Base-by-base conservation (phyloP, 192 early-diverging fungal species). In the Glomus cerebriforme region DNA sequence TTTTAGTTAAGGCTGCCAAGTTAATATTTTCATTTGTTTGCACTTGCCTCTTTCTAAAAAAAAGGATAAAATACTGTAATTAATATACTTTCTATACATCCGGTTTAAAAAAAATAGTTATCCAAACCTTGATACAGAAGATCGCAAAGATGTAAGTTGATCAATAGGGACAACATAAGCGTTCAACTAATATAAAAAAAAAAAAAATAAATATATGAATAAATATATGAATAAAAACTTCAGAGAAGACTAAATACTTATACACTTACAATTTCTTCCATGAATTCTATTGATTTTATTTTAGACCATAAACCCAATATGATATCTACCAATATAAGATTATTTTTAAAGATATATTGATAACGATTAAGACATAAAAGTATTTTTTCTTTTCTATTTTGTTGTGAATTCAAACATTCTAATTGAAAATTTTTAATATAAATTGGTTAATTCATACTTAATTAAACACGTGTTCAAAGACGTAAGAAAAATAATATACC, bases 321-420 rank as follows among this genome's bases (percentile, higher is more conserved):
- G 1, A 77, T 45, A 37, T 77, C 62, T n/a, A 66, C 43, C 39
- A 77, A 34, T 10, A 77, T 7, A 27, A 43, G n/a, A 66, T 77
- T 62, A 32, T 66, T 60, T 4, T 47, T 17, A 24, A 77, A 77
- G 22, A 47, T 66, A 45, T 26, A 7, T 67, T 47, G 15, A 66
- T 77, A 37, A 8, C 13, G 59, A 31, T 66, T 27, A 27, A 77
- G 45, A 67, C 19, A 49, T 17, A n/a, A 43, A 12, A 77, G 13
- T 43, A 77, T 49, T 47, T 19, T 29, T 67, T 49, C 63, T 26
- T 66, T 67, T 49, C 43, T 17, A 17, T 47, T 29, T 62, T 49
- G 22, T 43, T 32, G 24, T 6, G 3, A 27, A 35, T 13, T 24
- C 27, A 75, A 37, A n/a, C 59, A 47, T 22, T 63, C 34, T 62